Percentiles rank a stretch among this genome's conserved stretches.
These are phyloP conservation scores for Yarrowia sp. DNA, from an alignment of 805 yeast species.

Conservation along the genomic window DNA sequence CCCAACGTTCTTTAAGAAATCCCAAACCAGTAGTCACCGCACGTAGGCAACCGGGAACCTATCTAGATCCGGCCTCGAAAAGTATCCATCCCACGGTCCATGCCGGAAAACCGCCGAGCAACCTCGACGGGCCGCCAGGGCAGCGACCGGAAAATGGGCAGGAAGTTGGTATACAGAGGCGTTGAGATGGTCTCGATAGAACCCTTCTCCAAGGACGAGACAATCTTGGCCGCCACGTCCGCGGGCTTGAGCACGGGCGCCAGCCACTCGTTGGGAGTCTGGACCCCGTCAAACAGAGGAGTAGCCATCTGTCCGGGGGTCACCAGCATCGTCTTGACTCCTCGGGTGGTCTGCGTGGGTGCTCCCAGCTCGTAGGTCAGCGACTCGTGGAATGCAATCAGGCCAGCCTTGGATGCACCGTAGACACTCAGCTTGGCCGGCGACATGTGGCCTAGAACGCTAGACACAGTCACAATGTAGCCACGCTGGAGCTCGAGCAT, in stretches of 20 bases:
- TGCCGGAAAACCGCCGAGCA: slow-evolving; percentile 66
- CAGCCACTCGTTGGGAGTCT: slow-evolving; percentile 72
- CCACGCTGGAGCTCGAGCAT: slow-evolving; percentile 72
- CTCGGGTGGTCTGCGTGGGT: slow-evolving; percentile 48
- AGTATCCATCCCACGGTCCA: slow-evolving; percentile 56
- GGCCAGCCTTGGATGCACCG: slow-evolving; percentile 90
- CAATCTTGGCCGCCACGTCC: slow-evolving; percentile 66
- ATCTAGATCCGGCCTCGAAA: slow-evolving; percentile 32
- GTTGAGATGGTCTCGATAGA: slow-evolving; percentile 69
- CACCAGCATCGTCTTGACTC: slow-evolving; percentile 75
- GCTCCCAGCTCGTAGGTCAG: slow-evolving; percentile 72
- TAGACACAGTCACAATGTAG: slow-evolving; percentile 78
- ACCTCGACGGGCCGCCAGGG: slow-evolving; percentile 74
- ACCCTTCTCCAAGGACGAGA: slow-evolving; percentile 65
- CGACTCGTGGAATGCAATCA: slow-evolving; percentile 84
- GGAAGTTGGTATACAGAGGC: slow-evolving; percentile 77
- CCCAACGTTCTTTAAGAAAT: slow-evolving; percentile 3
- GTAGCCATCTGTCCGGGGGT: slow-evolving; percentile 91
- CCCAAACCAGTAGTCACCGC: not conserved
- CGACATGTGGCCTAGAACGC: slow-evolving; percentile 82
- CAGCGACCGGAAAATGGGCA: slow-evolving; percentile 72
- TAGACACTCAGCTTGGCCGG: slow-evolving; percentile 82
- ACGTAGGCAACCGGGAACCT: not conserved
- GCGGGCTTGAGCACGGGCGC: slow-evolving; percentile 84
- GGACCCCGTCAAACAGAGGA: slow-evolving; percentile 71